Conservation (phyloP, 805 yeast genomes). For the Lipomyces kockii region DNA sequence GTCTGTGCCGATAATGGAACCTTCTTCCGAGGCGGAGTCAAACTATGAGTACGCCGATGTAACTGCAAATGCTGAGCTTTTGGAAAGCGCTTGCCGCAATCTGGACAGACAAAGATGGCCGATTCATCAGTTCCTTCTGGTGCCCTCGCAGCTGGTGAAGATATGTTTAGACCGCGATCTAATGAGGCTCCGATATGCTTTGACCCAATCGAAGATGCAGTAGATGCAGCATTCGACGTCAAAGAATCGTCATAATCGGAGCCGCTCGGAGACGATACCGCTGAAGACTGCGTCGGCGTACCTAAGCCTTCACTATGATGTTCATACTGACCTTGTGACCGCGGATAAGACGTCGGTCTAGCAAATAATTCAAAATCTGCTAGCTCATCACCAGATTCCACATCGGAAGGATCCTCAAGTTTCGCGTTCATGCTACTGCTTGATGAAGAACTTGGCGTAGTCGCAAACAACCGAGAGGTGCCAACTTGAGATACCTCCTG, state of each 20-base stretch:
- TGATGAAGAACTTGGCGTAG: conserved; percentile 29
- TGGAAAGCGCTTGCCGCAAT: conserved; percentile 29
- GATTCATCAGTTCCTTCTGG: conserved; percentile 13
- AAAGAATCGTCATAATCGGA: conserved; percentile 13
- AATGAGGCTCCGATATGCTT: background rate
- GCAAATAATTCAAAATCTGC: conserved; percentile 20
- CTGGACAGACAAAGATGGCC: conserved; percentile 19
- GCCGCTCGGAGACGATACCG: conserved; percentile 21
- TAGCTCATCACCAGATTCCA: conserved; percentile 21
- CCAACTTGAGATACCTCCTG: background rate
- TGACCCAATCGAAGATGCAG: conserved; percentile 19
- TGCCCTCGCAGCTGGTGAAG: conserved; percentile 4
- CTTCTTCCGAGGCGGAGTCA: conserved; percentile 33
- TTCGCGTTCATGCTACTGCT: conserved; percentile 15
- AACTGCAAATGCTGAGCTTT: conserved; percentile 18
- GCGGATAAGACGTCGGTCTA: conserved; percentile 15
- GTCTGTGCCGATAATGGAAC: conserved; percentile 34
- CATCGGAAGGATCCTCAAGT: conserved; percentile 16
- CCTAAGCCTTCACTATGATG: background rate
- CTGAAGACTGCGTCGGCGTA: conserved; percentile 22
- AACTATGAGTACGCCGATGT: conserved; percentile 22
- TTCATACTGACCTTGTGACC: conserved; percentile 1
- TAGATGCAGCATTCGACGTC: conserved; percentile 19
- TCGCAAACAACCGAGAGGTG: conserved; percentile 20
- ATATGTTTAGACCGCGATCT: conserved; percentile 8